Evolutionary conservation across 495 filamentous ascomycete species (phyloP).

Genomic region (Copromyces sp.): DNA sequence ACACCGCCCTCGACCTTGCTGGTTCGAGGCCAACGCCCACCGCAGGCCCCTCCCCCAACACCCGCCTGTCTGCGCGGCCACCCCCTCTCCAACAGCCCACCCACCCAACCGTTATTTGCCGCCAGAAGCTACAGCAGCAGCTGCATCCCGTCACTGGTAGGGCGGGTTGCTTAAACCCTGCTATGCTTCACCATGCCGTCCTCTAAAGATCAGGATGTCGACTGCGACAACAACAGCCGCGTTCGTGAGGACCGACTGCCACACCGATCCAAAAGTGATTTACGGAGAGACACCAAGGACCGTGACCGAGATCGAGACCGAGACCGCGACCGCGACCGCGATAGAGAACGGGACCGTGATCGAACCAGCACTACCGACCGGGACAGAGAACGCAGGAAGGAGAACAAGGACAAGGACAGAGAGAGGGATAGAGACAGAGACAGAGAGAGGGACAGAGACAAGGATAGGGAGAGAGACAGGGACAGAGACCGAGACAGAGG

Average conservation of each 20-base stretch:
- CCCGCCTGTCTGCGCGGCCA: neutral
- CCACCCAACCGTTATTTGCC: neutral
- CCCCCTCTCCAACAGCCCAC: neutral
- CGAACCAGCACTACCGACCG: slow-evolving; percentile 8
- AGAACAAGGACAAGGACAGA: slow-evolving; percentile 10
- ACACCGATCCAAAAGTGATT: slow-evolving; percentile 21
- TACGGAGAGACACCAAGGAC: slow-evolving; percentile 18
- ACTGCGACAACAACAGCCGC: slow-evolving; percentile 26
- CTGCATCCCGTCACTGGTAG: slow-evolving; percentile 11
- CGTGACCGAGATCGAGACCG: slow-evolving; percentile 19
- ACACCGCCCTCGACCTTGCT: neutral
- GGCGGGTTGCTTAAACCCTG: slow-evolving; percentile 23
- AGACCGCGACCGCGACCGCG: slow-evolving; percentile 12
- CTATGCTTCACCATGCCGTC: slow-evolving; percentile 36
- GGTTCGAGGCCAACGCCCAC: neutral
- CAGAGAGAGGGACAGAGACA: neutral
- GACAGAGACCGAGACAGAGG: slow-evolving; percentile 15
- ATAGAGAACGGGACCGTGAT: slow-evolving; percentile 7
- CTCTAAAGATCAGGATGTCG: slow-evolving; percentile 33
- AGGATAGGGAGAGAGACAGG: slow-evolving; percentile 13
- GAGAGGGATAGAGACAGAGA: slow-evolving; percentile 4
- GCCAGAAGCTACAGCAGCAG: slow-evolving; percentile 5
- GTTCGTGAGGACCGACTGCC: slow-evolving; percentile 26
- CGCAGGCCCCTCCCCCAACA: neutral
- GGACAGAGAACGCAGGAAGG: slow-evolving; percentile 8